Percentiles rank a stretch among this genome's conserved stretches.
phyloP scores from a whole-genome alignment of 169 alveolate species.

The Babesia caballi region DNA sequence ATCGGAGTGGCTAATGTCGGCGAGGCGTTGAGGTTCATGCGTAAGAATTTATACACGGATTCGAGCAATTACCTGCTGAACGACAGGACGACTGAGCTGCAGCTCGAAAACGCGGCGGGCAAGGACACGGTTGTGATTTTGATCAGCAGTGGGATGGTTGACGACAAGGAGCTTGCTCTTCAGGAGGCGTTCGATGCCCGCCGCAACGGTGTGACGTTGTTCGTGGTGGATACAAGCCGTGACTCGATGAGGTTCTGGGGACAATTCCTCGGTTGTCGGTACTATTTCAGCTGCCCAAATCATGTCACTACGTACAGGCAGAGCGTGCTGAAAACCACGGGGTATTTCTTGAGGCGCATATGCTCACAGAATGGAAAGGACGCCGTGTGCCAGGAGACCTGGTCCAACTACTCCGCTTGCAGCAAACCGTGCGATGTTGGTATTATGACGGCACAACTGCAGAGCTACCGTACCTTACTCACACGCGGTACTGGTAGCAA shows the following conservation, averaged over 20 bases:
- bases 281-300: constrained; percentile 20
- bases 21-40: constrained; percentile 26
- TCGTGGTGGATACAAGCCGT: constrained; percentile 33
- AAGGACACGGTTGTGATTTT: constrained; percentile 49
- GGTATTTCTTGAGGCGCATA: constrained; percentile 2
- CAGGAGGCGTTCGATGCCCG: constrained; percentile 31
- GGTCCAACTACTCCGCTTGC: constrained; percentile 57
- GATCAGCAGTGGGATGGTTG: constrained; percentile 31
- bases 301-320: neutral
- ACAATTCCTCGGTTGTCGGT: constrained; percentile 46
- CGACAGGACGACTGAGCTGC: neutral
- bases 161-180: constrained; percentile 30
- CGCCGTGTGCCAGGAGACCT: constrained; percentile 49
- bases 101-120: constrained; percentile 15
- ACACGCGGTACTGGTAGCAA: constrained; percentile 21
- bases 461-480: constrained; percentile 12
- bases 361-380: constrained; percentile 15
- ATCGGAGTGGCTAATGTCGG: constrained; percentile 27
- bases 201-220: constrained; percentile 46
- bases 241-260: constrained; percentile 15
- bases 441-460: constrained; percentile 16
- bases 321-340: neutral
- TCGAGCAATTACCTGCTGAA: constrained; percentile 1
- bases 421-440: constrained; percentile 56
- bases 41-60: constrained; percentile 13